Evolutionary conservation across 345 rosid species (phyloP).

Genomic region (Eucalyptus leucophloia): DNA sequence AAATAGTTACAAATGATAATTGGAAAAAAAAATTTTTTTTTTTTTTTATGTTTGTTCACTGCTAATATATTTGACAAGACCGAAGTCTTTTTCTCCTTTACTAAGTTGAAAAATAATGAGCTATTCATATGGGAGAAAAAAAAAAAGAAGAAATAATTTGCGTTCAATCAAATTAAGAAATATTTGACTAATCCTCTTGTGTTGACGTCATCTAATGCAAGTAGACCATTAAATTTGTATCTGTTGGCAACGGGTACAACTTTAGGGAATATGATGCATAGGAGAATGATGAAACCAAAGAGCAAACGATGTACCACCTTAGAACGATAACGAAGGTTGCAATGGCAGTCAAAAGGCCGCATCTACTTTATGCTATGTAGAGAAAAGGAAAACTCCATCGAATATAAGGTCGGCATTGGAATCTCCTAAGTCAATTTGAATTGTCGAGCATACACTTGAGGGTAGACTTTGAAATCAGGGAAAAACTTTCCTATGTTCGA

Average conservation of each 20-base stretch:
- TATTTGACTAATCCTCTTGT: not conserved
- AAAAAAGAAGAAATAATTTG: not conserved
- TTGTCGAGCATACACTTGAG: too few species aligned
- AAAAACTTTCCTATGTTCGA: too few species aligned
- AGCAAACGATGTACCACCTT: not conserved
- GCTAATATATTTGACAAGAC: not conserved
- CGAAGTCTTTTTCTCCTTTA: not conserved
- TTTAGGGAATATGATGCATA: not conserved
- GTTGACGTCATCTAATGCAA: not conserved
- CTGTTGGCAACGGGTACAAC: not conserved
- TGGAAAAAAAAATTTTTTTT: not conserved
- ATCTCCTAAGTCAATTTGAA: too few species aligned
- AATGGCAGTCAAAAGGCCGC: too few species aligned
- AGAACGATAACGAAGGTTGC: too few species aligned
- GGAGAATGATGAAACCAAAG: not conserved
- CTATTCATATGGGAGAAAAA: not conserved
- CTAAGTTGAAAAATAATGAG: not conserved
- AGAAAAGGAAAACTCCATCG: too few species aligned
- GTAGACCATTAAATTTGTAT: not conserved
- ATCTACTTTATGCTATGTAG: too few species aligned
- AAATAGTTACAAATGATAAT: not conserved
- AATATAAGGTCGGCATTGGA: too few species aligned
- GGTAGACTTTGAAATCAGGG: too few species aligned
- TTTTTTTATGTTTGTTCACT: not conserved
- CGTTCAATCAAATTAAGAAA: not conserved